phyloP scores from a whole-genome alignment of 2,329 filamentous ascomycete genomes.

The Apiospora malaysiana region DNA sequence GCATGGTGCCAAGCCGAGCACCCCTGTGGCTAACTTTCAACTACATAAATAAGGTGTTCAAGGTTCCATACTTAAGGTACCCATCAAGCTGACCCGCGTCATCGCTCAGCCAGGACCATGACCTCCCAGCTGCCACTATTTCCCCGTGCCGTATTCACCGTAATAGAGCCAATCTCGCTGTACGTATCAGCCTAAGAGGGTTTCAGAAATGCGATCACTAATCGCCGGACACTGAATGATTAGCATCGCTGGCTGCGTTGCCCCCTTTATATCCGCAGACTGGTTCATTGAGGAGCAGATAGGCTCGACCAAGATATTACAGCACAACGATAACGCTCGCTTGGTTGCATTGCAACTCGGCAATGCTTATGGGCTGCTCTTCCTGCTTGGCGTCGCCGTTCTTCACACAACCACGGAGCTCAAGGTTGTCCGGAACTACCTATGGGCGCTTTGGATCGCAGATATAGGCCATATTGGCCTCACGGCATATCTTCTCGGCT shows the following conservation, averaged over 20 bases:
- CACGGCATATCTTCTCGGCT: slow-evolving; percentile 64
- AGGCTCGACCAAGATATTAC: slow-evolving; percentile 43
- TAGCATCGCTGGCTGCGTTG: slow-evolving; percentile 65
- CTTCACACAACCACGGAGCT: slow-evolving; percentile 69
- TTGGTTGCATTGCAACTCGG: slow-evolving; percentile 72
- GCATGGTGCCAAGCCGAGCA: no score
- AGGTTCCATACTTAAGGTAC: no score
- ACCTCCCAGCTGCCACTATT: slow-evolving; percentile 66
- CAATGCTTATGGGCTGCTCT: slow-evolving; percentile 72
- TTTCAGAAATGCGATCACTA: slow-evolving; percentile 22
- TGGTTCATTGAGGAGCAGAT: slow-evolving; percentile 71
- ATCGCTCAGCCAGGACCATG: slow-evolving; percentile 46
- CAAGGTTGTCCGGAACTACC: slow-evolving; percentile 70
- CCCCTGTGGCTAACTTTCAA: no score
- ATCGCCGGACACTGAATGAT: neutral
- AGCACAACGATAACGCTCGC: slow-evolving; percentile 52
- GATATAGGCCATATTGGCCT: slow-evolving; percentile 72
- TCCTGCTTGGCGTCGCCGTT: slow-evolving; percentile 67
- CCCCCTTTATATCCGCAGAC: slow-evolving; percentile 59
- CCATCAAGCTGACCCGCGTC: neutral
- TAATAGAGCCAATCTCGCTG: slow-evolving; percentile 73
- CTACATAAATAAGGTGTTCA: neutral
- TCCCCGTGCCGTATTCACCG: slow-evolving; percentile 69
- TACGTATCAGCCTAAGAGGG: slow-evolving; percentile 44
- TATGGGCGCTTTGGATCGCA: slow-evolving; percentile 68